Evolutionary conservation across 495 filamentous ascomycete species (phyloP), one percentile per base, ranked within the genome.

Genomic region (Penicillium ucsense): DNA sequence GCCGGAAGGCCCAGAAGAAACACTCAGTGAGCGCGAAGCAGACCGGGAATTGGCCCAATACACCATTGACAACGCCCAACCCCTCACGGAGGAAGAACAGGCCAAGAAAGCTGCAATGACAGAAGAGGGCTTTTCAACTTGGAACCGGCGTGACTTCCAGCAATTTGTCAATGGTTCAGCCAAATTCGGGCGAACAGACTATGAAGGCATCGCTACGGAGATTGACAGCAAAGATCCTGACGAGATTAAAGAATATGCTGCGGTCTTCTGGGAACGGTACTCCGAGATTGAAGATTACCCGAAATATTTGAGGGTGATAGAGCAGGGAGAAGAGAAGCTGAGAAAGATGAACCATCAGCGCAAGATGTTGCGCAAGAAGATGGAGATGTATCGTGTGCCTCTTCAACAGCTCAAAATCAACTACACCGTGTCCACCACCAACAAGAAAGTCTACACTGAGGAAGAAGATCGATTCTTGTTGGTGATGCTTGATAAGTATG

Each of bases 391-490:
- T 63, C 88, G 90, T 4, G 91, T 96, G 38, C 94, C 94, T 31
- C 77, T 99, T 3, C 90, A 97, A 66, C 94, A 99, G 65, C 78
- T 99, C 47, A 95, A 94, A 74, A 88, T 99, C 70, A 95, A 92
- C 69, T 99, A 99, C 65, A 92, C 89, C 1, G 92, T 99, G 20
- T 94, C 89, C 3, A 99, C 94, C 3, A 99, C 94, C 41, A 99
- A 99, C 72, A 99, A 99, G 75, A 97, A 97, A 71, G 89, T 97
- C 5, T 99, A 99, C 60, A 96, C 92, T 0, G 94, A 97, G 60
- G 94, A 99, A 60, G 94, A 99, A 66, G 94, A 99, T 59, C 81
- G 94, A 8, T 99, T 99, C 68, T 72, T 99, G 42, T 74, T 99
- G 31, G 90, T 97, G 35, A 85, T 95, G 70, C 68, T 99, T 3